These are phyloP conservation scores for Pholiota adiposa DNA, from an alignment of 1,284 basidiomycete genomes.

Conservation along the genomic window DNA sequence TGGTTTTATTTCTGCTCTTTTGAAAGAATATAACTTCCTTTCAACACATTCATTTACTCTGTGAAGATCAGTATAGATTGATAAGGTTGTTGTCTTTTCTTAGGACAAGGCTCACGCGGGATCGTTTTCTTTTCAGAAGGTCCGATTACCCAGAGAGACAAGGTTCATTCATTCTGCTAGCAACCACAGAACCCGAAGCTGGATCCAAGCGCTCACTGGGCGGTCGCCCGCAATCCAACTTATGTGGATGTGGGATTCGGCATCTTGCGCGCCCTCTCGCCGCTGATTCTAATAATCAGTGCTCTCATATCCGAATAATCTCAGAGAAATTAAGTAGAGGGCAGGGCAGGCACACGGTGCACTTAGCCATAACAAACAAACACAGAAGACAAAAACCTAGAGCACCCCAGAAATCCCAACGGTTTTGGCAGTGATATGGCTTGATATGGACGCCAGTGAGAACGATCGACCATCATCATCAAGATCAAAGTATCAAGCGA, in stretches of 20 bases:
- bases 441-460: too few species aligned
- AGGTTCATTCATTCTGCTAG: neutral
- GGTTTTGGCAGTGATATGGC: too few species aligned
- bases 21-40: too few species aligned
- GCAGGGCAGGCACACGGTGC: neutral
- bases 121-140: neutral
- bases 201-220: neutral
- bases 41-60: too few species aligned
- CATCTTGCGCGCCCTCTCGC: neutral
- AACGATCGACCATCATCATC: too few species aligned
- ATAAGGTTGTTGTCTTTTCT: neutral
- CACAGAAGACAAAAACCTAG: too few species aligned
- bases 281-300: neutral
- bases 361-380: neutral
- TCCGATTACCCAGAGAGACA: neutral
- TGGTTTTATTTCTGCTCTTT: too few species aligned
- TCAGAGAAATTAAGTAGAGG: neutral
- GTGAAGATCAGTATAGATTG: neutral
- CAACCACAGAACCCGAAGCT: neutral
- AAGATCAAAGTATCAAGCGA: too few species aligned
- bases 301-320: neutral
- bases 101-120: neutral
- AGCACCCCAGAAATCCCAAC: too few species aligned
- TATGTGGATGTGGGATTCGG: neutral
- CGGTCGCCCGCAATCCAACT: neutral